Base-by-base conservation (phyloP, 1,284 basidiomycete genomes). In the Tilletia caries region DNA sequence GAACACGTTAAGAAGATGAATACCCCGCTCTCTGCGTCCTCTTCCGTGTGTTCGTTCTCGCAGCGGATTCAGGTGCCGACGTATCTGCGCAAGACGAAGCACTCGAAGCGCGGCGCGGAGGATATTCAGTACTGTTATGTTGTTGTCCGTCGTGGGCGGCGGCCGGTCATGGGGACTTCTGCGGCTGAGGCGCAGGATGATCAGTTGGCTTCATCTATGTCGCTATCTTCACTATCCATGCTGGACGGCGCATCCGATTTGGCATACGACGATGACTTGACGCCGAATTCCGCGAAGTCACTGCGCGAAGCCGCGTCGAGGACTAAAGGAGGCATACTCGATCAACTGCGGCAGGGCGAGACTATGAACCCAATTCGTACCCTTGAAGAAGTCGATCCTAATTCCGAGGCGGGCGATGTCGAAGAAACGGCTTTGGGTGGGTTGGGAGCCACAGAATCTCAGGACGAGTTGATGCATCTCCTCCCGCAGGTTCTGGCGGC, bases 51-150 rank as follows among this genome's bases (percentile, higher is more conserved):
- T 80, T 88, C 90, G 12, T 97, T 96, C 84, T 88, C 88, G 4
- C 95, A 98, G 82, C 88, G 92, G 64, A 85, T 95, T 48, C 92
- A 95, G 80, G 88, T 92, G 18, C 95, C 95, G 6, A 84, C 86
- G 10, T 96, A 95, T 84, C 86, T 93, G 50, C 89, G 93, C 41
- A 87, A 86, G 74, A 97, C 94, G 5, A 95, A 95, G 82, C 92
- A 95, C 82, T 89, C 90, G 18, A 88, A 88, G 37, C 84, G 88
- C 44, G 92, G 92, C 1, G 91, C 95, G 77, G 93, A 95, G 84
- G 90, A 93, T 75, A 88, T 89, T 44, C 89, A 88, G 34, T 97
- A 94, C 82, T 92, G 92, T 23, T 99, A 98, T 82, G 89, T 98
- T 48, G 91, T 95, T 33, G 87, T 99, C 67, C 89, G 89, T 37